These are phyloP conservation scores for Pyrenochaeta sp. DNA, from an alignment of 2,329 filamentous ascomycete genomes.

Conservation along the genomic window DNA sequence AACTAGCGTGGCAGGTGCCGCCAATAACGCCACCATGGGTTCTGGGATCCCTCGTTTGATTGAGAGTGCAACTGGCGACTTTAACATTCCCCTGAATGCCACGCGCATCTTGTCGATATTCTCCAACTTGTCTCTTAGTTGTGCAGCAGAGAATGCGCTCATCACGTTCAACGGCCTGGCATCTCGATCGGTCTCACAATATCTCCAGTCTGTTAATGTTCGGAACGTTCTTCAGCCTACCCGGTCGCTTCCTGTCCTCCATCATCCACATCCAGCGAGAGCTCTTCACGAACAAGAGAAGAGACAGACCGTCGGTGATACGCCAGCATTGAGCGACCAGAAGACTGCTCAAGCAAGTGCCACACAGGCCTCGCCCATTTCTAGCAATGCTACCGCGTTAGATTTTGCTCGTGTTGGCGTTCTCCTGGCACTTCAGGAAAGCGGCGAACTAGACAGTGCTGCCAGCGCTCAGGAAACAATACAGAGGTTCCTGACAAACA, in stretches of 20 bases:
- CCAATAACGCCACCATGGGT: slow-evolving; percentile 75
- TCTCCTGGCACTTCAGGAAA: slow-evolving; percentile 55
- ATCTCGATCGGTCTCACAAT: slow-evolving; percentile 32
- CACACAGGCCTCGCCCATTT: slow-evolving; percentile 39
- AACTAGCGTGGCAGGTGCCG: slow-evolving; percentile 52
- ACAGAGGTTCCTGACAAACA: slow-evolving; percentile 46
- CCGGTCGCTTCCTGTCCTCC: slow-evolving; percentile 32
- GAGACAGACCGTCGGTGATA: slow-evolving; percentile 43
- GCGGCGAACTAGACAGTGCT: slow-evolving; percentile 49
- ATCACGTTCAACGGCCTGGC: slow-evolving; percentile 76
- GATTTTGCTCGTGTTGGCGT: slow-evolving; percentile 58
- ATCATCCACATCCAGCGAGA: slow-evolving; percentile 29
- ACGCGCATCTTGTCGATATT: slow-evolving; percentile 78
- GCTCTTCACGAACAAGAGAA: slow-evolving; percentile 14
- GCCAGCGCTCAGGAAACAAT: slow-evolving; percentile 55
- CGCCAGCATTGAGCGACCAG: slow-evolving; percentile 32
- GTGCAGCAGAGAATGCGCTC: slow-evolving; percentile 84
- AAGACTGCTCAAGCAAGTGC: slow-evolving; percentile 18
- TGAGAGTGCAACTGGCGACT: slow-evolving; percentile 69
- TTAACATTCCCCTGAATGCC: slow-evolving; percentile 77
- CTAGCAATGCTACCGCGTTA: slow-evolving; percentile 47
- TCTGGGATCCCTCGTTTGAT: slow-evolving; percentile 80
- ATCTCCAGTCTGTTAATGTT: slow-evolving; percentile 29
- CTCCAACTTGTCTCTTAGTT: slow-evolving; percentile 78
- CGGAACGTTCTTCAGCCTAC: slow-evolving; percentile 29